Evolutionary conservation across 169 alveolate species (phyloP).

Genomic region (Plasmodium chabaudi): DNA sequence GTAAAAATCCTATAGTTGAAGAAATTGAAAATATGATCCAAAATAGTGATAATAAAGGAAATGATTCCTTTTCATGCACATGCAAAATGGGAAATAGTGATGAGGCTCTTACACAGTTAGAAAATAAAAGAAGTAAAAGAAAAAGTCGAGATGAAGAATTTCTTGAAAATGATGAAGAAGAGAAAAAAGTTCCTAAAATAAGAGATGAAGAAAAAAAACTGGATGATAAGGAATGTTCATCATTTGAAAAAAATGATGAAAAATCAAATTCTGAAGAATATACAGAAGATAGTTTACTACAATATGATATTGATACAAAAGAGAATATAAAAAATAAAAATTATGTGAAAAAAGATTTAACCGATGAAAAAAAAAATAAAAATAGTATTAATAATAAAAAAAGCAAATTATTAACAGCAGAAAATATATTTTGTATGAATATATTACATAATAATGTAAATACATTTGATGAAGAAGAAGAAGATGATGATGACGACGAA

Average conservation of each 20-base stretch:
- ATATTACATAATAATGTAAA: constrained; percentile 74
- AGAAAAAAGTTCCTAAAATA: constrained; percentile 20
- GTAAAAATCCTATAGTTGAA: neutral
- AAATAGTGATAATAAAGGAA: neutral
- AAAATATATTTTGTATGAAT: constrained; percentile 73
- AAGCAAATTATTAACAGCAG: constrained; percentile 55
- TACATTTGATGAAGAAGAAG: constrained; percentile 77
- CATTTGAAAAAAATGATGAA: neutral
- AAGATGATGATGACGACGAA: constrained; percentile 68
- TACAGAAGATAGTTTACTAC: neutral
- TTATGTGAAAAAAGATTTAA: neutral
- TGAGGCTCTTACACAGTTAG: neutral
- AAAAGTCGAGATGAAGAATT: constrained; percentile 16
- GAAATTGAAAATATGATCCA: neutral
- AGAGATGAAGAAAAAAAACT: constrained; percentile 25
- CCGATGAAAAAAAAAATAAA: constrained; percentile 10
- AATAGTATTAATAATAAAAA: constrained; percentile 26
- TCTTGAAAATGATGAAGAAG: constrained; percentile 16
- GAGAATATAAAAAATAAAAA: constrained; percentile 7
- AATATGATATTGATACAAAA: neutral
- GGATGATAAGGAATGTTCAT: neutral
- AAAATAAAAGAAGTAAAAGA: constrained; percentile 27
- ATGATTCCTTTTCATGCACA: neutral
- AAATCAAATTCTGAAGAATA: neutral
- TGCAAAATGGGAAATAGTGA: neutral